Percentiles rank a stretch among this genome's conserved stretches.
Conservation (phyloP, 108 stramenopile species). For the Cyclotella atomus region DNA sequence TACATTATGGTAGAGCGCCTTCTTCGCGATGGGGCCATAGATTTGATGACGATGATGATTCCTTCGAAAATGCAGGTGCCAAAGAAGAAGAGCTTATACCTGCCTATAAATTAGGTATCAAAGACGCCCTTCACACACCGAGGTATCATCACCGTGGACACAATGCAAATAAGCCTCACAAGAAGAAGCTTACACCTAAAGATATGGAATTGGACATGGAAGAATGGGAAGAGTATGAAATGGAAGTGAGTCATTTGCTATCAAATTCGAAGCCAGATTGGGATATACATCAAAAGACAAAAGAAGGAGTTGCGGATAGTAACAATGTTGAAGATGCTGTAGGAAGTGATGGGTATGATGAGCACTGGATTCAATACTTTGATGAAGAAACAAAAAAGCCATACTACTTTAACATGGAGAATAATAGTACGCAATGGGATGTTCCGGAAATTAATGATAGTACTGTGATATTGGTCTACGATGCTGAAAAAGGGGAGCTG, state of each 20-base stretch:
- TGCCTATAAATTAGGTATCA: not conserved
- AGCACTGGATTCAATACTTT: constrained; percentile 35
- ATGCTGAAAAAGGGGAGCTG: constrained; percentile 9
- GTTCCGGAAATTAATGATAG: constrained; percentile 17
- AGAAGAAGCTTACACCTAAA: constrained; percentile 4
- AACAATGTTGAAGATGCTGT: not conserved
- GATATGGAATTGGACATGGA: constrained; percentile 9
- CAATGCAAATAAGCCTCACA: not conserved
- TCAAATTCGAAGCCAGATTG: constrained; percentile 18
- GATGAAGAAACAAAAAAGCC: constrained; percentile 15
- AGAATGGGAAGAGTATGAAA: constrained; percentile 37
- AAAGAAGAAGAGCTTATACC: not conserved
- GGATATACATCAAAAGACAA: constrained; percentile 25
- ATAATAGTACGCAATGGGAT: constrained; percentile 28
- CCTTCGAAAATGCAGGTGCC: not conserved
- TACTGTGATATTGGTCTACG: constrained; percentile 12
- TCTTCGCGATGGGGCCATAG: constrained; percentile 18
- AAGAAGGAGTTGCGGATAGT: not conserved
- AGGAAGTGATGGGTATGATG: not conserved
- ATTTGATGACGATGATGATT: constrained; percentile 23
- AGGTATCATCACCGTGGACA: constrained; percentile 13
- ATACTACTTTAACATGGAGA: constrained; percentile 31
- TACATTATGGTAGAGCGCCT: constrained; percentile 1
- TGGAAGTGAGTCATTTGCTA: constrained; percentile 32
- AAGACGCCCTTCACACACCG: not conserved